Evolutionary conservation across 1,139 yeast genomes (phyloP).

Genomic region (Scheffersomyces quercinus): DNA sequence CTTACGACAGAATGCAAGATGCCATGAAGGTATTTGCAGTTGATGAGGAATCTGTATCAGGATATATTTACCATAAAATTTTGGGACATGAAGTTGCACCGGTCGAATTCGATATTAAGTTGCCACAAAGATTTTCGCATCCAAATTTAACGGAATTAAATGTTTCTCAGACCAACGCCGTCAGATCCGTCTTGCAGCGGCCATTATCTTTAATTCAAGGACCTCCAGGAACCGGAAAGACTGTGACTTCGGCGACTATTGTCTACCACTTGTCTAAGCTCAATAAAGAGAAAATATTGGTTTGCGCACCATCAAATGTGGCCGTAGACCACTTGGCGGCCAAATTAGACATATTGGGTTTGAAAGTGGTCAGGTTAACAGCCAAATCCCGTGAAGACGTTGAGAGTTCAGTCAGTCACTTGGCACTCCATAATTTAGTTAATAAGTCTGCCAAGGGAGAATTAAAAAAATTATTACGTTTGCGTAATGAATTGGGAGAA

Average conservation of each 20-base stretch:
- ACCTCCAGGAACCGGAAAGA: constrained; percentile 98
- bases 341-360: constrained; percentile 64
- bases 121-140: constrained; percentile 65
- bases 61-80: constrained; percentile 74
- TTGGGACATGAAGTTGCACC: constrained; percentile 80
- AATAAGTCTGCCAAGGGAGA: constrained; percentile 50
- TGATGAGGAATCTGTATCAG: constrained; percentile 69
- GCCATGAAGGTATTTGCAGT: constrained; percentile 76
- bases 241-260: constrained; percentile 90
- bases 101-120: constrained; percentile 55
- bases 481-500: constrained; percentile 72
- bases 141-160: constrained; percentile 73
- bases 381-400: constrained; percentile 82
- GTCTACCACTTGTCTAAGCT: constrained; percentile 71
- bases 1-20: constrained; percentile 81
- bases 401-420: constrained; percentile 57
- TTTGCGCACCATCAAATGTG: constrained; percentile 94
- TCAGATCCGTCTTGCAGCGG: constrained; percentile 64
- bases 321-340: constrained; percentile 91
- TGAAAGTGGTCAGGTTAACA: constrained; percentile 73
- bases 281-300: constrained; percentile 62
- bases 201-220: constrained; percentile 92
- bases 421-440: constrained; percentile 55
- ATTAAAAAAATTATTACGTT: constrained; percentile 56
- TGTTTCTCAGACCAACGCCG: constrained; percentile 78